Evolutionary conservation across 305 asterid genomes (phyloP).

Genomic region (Solanum hybrid): DNA sequence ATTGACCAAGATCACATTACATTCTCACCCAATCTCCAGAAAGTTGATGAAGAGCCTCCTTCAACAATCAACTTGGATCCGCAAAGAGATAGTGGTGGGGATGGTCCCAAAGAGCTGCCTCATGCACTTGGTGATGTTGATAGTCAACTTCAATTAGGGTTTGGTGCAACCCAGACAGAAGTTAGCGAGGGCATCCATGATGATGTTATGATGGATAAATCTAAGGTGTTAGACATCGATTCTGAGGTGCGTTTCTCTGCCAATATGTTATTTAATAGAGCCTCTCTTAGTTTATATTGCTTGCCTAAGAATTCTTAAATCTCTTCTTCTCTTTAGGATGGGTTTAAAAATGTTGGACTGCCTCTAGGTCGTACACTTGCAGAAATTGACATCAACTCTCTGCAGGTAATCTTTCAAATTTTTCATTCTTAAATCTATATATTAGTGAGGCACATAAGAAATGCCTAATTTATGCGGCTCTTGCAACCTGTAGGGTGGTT

Average conservation of each 20-base stretch:
- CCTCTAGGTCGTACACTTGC: conserved; percentile 43
- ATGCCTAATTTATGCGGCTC: background rate
- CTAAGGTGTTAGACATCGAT: conserved; percentile 11
- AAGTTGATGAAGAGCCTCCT: conserved; percentile 42
- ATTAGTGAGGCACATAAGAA: background rate
- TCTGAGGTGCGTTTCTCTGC: background rate
- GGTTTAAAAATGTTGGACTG: conserved; percentile 31
- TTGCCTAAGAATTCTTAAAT: background rate
- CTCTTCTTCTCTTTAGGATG: conserved; percentile 26
- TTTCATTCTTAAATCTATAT: background rate
- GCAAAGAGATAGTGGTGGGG: conserved; percentile 25
- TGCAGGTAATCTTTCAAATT: conserved; percentile 43
- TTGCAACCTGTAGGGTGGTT: background rate
- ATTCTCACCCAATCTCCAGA: conserved; percentile 36
- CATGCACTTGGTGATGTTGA: conserved; percentile 27
- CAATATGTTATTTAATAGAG: background rate
- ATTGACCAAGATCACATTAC: conserved; percentile 69
- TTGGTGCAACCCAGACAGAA: conserved; percentile 22
- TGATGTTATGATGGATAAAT: conserved; percentile 39
- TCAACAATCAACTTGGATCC: conserved; percentile 22
- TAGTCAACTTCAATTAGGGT: conserved; percentile 23
- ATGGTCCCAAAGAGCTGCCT: conserved; percentile 22
- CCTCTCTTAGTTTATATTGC: background rate
- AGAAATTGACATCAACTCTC: conserved; percentile 47
- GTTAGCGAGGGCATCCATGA: conserved; percentile 32